Base-by-base conservation (phyloP, 225 moss, liverwort and hornwort genomes). In the Sphagnum tenellum region DNA sequence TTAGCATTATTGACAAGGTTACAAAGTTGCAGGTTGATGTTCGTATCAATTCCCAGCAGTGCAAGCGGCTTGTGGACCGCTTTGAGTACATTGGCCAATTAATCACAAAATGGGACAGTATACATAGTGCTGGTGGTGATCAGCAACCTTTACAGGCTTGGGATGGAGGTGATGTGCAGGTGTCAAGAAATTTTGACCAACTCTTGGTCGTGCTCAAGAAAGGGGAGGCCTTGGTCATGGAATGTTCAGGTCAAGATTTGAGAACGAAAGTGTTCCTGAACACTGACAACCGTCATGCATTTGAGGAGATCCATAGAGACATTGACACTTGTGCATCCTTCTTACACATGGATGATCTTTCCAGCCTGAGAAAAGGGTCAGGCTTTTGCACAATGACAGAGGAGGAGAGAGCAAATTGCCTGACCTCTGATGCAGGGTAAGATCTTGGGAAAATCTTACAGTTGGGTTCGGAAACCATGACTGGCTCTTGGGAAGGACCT, bases 241-340 rank as follows among this genome's bases (percentile, higher is more conserved):
- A 52, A 2, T 71, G 66, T 49, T 7, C 0, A 4, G 62, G 5
- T 4, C 9, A n/a, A 68, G 47, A 2, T 7, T 74, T 69, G 10
- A 55, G 77, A n/a, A 60, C 8, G 14, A 74, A 46, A 46, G 65
- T 72, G 2, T 64, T 81, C 6, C 57, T 44, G 3, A 5, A 62
- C 46, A 54, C 64, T 3, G 71, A 78, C 46, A 71, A 78, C 11
- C 62, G 68, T 4, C 68, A 74, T 52, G 71, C 78, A 0, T 78
- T 78, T 12, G 10, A 78, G 57, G 78, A 75, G 65, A 68, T 78
- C 10, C 68, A 75, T 13, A 59, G 60, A 3, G 78, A 75, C 7
- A 64, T 78, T 5, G 74, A 75, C 3, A 12, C 8, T 60, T 48
- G 77, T 66, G 53, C 59, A 53, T 45, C 4, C 11, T 68, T 9